Evolutionary conservation across 768 basidiomycete genomes (phyloP).

Genomic region (Leccinum subtestaceum): DNA sequence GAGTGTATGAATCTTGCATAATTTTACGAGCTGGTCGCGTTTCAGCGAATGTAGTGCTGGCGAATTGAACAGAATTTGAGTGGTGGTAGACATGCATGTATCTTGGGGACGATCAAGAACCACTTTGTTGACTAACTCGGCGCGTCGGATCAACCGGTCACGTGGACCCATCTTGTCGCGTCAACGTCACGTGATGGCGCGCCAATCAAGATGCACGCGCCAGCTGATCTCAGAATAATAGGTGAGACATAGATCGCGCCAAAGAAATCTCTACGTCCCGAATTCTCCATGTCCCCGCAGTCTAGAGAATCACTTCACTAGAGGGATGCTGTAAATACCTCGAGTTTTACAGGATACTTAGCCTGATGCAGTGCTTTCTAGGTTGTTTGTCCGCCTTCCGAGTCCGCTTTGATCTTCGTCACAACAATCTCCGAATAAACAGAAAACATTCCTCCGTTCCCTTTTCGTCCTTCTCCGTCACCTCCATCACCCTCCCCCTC

Average conservation of each 20-base stretch:
- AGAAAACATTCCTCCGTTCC: conserved; percentile 1
- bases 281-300: background rate
- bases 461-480: background rate
- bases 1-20: conserved; percentile 80
- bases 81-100: conserved; percentile 59
- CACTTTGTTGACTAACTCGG: conserved; percentile 18
- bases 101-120: background rate
- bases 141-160: conserved; percentile 13
- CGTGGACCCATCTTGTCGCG: conserved; percentile 11
- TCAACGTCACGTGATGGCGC: conserved; percentile 15
- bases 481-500: background rate
- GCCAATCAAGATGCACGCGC: conserved; percentile 2
- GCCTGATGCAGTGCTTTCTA: background rate
- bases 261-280: background rate
- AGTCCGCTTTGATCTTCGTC: conserved; percentile 13
- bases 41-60: conserved; percentile 81
- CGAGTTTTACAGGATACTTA: conserved; percentile 1
- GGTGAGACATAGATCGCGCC: conserved; percentile 13
- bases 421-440: conserved; percentile 10
- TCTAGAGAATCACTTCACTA: background rate
- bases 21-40: conserved; percentile 78
- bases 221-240: conserved; percentile 10
- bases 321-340: background rate
- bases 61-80: conserved; percentile 80
- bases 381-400: conserved; percentile 7